Evolutionary conservation across 805 yeast genomes (phyloP), one percentile per base, ranked within the genome.

Genomic region (Metschnikowia kofuensis): DNA sequence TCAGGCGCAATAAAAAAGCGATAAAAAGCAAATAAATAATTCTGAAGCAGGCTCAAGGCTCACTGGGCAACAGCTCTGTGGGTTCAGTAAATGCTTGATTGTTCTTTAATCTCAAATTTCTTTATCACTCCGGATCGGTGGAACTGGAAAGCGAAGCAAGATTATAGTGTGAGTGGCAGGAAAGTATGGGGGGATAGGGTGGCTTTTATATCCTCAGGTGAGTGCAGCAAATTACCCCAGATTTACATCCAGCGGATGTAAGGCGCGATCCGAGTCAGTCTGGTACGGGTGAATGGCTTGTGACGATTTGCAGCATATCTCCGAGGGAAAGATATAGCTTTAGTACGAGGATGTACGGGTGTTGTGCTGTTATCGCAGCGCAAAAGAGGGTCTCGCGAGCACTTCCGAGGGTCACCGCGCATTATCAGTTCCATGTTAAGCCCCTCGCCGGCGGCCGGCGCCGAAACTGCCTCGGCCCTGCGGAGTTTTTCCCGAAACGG

Each of bases 181-280:
- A 42, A 41, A 41, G 26, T 12, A 8, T 4, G 3, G 36, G 36
- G 36, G 36, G 28, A 7, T 21, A 3, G 11, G 39, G 13, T 6
- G 27, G 45, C 40, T 27, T 46, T 49, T 54, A 54, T 54, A 52
- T 32, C 38, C 35, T 44, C 35, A 32, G 47, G 35, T 37, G 30
- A 27, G 26, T 21, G 43, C 35, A 36, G 44, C 45, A 21, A 39
- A 21, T 41, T 52, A 51, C 56, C 50, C 50, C 50, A 42, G 50
- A 31, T 47, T 47, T 51, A 44, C 37, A 42, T 51, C 57, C 56
- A 51, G 57, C 57, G 60, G 56, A 51, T 45, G 55, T 40, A 21
- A 21, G 52, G 40, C 38, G 52, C 41, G 49, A 38, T 38, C 55
- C 44, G 60, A 53, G 57, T 56, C 58, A 55, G 16, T 32, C 40